Conservation (phyloP, 345 rosid species). For the Pistacia atlantica region DNA sequence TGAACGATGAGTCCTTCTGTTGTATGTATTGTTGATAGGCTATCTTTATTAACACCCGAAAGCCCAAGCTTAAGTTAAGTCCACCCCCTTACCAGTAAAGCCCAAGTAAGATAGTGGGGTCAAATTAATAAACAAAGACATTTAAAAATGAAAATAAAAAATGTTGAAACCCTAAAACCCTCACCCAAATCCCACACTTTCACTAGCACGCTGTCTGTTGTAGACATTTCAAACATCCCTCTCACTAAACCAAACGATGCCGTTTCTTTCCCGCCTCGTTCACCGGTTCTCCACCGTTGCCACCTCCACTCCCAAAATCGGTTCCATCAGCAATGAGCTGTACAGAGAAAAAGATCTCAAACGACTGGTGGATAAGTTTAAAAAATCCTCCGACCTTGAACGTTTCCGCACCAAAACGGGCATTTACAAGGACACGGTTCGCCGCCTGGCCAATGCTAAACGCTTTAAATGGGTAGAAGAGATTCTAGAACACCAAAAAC, state of each 20-base stretch:
- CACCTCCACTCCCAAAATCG: constrained; percentile 1
- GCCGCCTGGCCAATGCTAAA: constrained; percentile 61
- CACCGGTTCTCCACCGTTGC: constrained; percentile 33
- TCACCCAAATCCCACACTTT: too few species aligned
- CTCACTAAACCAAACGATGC: constrained; percentile 23
- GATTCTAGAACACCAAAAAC: constrained; percentile 69
- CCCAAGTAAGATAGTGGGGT: too few species aligned
- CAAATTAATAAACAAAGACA: too few species aligned
- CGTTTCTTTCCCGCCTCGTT: constrained; percentile 39
- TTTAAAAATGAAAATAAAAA: too few species aligned
- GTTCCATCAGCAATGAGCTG: constrained; percentile 30
- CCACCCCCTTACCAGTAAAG: too few species aligned
- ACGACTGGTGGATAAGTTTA: constrained; percentile 65
- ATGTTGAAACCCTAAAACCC: too few species aligned
- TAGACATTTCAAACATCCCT: too few species aligned
- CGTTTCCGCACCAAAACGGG: constrained; percentile 55
- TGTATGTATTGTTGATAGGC: too few species aligned
- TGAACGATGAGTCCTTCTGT: too few species aligned
- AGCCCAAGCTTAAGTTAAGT: too few species aligned
- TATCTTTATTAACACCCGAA: too few species aligned
- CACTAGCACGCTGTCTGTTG: too few species aligned
- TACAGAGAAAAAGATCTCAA: constrained; percentile 60
- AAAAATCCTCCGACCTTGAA: constrained; percentile 40
- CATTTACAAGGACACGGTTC: constrained; percentile 50
- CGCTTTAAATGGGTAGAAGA: constrained; percentile 53